These are phyloP conservation scores for Chlamydomonas reinhardtii DNA, from an alignment of 163 green algal genomes.

Conservation along the genomic window DNA sequence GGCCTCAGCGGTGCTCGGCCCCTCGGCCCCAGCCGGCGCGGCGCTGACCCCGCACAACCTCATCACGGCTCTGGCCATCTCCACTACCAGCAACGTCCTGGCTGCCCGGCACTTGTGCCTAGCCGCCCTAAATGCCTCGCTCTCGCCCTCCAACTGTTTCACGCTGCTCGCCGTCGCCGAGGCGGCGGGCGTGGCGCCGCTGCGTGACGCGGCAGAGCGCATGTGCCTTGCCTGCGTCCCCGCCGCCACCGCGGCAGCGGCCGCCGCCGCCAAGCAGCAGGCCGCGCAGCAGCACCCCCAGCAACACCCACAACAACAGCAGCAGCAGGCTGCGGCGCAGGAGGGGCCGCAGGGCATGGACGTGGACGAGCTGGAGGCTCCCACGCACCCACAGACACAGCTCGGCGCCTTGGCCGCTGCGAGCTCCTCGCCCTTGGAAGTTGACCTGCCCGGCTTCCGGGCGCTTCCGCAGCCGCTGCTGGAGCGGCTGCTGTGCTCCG, in stretches of 20 bases:
- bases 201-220: conserved; percentile 1
- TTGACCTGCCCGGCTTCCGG: neutral
- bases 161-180: conserved; percentile 13
- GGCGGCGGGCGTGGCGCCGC: neutral
- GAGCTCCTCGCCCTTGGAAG: no score
- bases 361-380: neutral
- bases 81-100: neutral
- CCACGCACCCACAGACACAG: no score
- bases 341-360: no score
- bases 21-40: no score
- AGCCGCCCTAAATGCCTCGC: neutral
- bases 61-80: neutral
- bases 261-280: neutral
- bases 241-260: neutral
- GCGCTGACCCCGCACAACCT: no score
- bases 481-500: conserved; percentile 6
- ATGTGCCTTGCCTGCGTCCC: conserved; percentile 8
- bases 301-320: neutral
- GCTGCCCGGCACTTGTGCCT: conserved; percentile 23
- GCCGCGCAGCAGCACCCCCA: no score
- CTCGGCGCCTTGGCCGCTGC: no score
- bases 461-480: conserved; percentile 11
- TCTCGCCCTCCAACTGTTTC: conserved; percentile 22
- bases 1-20: neutral
- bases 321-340: no score